Evolutionary conservation across 805 yeast genomes (phyloP).

Genomic region (Spathaspora arborariae): DNA sequence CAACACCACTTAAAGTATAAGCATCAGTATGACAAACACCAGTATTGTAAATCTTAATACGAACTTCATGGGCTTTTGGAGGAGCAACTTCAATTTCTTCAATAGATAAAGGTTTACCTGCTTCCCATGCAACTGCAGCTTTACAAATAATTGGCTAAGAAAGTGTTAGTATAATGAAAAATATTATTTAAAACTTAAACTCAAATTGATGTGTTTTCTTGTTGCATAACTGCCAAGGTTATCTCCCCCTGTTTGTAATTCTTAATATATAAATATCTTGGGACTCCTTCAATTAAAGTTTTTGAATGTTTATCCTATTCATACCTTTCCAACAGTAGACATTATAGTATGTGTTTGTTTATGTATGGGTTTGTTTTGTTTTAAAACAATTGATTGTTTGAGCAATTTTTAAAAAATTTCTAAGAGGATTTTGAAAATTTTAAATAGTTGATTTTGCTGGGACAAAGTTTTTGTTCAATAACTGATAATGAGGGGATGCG

Average conservation of each 20-base stretch:
- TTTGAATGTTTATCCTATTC: too few species aligned
- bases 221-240: conserved; percentile 6
- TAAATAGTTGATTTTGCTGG: not conserved
- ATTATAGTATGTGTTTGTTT: too few species aligned
- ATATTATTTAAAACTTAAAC: not conserved
- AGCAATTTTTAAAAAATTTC: not conserved
- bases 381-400: not conserved
- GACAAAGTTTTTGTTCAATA: not conserved
- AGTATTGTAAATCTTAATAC: conserved; percentile 80
- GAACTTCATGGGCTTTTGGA: conserved; percentile 96
- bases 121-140: conserved; percentile 98
- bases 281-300: not conserved
- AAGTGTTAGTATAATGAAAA: not conserved
- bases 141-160: conserved; percentile 75
- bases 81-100: conserved; percentile 90
- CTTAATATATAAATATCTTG: too few species aligned
- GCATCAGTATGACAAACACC: conserved; percentile 99
- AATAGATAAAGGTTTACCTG: conserved; percentile 74
- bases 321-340: conserved; percentile 19
- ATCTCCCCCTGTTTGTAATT: too few species aligned
- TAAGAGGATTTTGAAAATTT: not conserved
- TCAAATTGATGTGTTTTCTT: too few species aligned
- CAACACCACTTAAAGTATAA: conserved; percentile 88
- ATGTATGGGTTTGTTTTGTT: not conserved
- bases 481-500: too few species aligned